Evolutionary conservation across 1,139 yeast genomes (phyloP).

Genomic region (Ashbya aceris): DNA sequence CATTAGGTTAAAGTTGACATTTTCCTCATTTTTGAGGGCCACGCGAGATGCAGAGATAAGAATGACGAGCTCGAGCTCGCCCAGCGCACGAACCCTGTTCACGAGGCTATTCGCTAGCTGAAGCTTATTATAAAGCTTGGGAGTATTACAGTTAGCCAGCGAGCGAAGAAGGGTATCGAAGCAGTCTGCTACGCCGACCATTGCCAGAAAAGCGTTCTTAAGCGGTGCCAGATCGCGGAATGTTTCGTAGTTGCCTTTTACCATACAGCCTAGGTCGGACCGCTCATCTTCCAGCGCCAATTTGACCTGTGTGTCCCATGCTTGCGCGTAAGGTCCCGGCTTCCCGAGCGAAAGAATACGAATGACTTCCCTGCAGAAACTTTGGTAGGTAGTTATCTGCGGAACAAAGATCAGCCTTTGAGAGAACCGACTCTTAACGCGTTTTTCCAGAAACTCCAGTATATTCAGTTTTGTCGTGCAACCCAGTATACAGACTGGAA

Average conservation of each 20-base stretch:
- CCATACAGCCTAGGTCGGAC: conserved; percentile 30
- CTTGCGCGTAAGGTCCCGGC: conserved; percentile 17
- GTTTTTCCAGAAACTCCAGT: conserved; percentile 74
- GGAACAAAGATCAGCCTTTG: conserved; percentile 61
- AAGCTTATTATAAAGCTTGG: conserved; percentile 22
- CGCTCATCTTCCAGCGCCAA: conserved; percentile 22
- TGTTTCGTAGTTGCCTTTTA: conserved; percentile 47
- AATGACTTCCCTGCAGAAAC: conserved; percentile 33
- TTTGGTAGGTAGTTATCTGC: conserved; percentile 39
- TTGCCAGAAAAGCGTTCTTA: conserved; percentile 43
- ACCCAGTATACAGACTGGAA: conserved; percentile 80
- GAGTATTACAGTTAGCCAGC: conserved; percentile 12
- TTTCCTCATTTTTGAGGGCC: conserved; percentile 48
- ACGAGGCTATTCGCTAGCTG: conserved; percentile 20
- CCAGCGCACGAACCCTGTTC: conserved; percentile 36
- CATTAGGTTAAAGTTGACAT: conserved; percentile 64
- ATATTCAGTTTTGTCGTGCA: conserved; percentile 66
- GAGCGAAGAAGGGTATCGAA: conserved; percentile 12
- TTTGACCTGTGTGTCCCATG: conserved; percentile 47
- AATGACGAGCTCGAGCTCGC: conserved; percentile 61
- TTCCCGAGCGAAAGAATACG: conserved; percentile 27
- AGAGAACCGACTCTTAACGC: conserved; percentile 84
- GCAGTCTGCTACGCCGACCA: conserved; percentile 23
- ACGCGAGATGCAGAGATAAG: conserved; percentile 69
- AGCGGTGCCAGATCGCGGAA: conserved; percentile 51